These are phyloP conservation scores for Mucor circinelloides DNA, from an alignment of 371 early-diverging fungal species.

Conservation along the genomic window DNA sequence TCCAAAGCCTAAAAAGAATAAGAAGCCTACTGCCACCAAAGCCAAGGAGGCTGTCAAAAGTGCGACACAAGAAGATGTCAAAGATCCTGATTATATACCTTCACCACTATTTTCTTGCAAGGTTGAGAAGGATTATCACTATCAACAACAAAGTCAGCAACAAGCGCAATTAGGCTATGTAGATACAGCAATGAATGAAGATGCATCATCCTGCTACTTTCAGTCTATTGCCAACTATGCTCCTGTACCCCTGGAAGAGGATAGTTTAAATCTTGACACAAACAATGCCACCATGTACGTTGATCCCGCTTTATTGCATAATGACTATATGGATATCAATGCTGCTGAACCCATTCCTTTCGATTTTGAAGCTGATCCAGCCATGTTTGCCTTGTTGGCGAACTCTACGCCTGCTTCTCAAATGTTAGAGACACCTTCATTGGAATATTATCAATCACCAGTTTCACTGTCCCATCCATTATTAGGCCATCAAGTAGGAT, in stretches of 20 bases:
- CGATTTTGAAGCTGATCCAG: no score
- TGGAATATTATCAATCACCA: slow-evolving; percentile 5
- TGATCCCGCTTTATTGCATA: neutral
- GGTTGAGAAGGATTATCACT: neutral
- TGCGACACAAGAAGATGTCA: neutral
- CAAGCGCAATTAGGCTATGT: neutral
- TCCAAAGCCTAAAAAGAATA: slow-evolving; percentile 62
- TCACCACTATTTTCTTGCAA: neutral
- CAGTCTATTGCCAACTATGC: neutral
- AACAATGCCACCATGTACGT: neutral
- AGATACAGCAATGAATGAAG: neutral
- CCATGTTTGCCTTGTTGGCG: neutral
- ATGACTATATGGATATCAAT: neutral
- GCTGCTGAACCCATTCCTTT: neutral
- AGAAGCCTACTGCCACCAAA: neutral
- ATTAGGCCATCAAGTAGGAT: neutral
- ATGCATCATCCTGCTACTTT: neutral
- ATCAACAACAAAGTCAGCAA: neutral
- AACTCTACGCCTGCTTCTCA: neutral
- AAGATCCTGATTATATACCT: neutral
- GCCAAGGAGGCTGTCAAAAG: neutral
- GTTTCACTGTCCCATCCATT: neutral
- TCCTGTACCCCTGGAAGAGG: neutral
- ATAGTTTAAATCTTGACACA: neutral
- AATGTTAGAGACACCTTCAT: neutral